Conservation (phyloP, 225 moss, liverwort and hornwort species). For the Physcomitrellopsis africana region DNA sequence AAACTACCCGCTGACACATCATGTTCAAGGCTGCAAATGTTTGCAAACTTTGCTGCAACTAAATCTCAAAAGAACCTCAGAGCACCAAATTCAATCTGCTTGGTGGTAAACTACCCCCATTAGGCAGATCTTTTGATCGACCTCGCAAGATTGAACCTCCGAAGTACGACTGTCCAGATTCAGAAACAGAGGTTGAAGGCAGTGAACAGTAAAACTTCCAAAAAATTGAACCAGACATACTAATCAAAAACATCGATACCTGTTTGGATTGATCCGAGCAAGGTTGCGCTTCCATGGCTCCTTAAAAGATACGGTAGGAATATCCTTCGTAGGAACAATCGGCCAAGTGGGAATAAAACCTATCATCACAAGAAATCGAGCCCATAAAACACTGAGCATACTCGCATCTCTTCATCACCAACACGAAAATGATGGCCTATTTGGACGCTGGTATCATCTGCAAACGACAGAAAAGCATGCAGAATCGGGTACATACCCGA, state of each 20-base stretch:
- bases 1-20: not conserved
- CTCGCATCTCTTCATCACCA: not conserved
- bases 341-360: slow-evolving; percentile 67
- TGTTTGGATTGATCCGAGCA: slow-evolving; percentile 68
- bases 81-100: not conserved
- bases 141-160: too few species aligned
- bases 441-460: not conserved
- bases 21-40: not conserved
- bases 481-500: slow-evolving; percentile 40
- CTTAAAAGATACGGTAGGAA: slow-evolving; percentile 81
- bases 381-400: slow-evolving; percentile 5
- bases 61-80: not conserved
- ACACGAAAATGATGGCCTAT: not conserved
- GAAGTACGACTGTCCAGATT: too few species aligned
- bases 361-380: slow-evolving; percentile 34
- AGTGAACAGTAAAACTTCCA: not conserved
- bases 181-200: too few species aligned
- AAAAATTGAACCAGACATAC: not conserved
- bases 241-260: slow-evolving; percentile 3
- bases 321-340: slow-evolving; percentile 82
- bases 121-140: too few species aligned
- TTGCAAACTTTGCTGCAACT: not conserved
- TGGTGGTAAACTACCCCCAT: too few species aligned
- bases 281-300: slow-evolving; percentile 86
- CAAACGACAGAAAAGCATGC: not conserved